Base-by-base conservation (phyloP, 306 rosid species). In the Casuarina glauca region DNA sequence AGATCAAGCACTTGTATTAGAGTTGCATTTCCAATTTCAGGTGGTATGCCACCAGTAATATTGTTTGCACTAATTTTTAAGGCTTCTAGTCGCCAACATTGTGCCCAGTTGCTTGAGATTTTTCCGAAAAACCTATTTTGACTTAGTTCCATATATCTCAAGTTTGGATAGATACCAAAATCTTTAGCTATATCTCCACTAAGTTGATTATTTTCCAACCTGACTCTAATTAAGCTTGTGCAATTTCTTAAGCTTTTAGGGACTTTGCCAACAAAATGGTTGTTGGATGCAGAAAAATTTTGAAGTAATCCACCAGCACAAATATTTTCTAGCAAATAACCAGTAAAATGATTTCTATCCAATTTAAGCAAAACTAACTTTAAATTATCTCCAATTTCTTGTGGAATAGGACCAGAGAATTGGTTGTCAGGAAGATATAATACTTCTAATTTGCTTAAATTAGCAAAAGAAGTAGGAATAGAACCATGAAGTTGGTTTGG, bases 161-260 rank as follows among this genome's bases (percentile, higher is more conserved):
- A 26, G 16, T 82, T 5, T 44, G 85, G 88, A 70, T 86, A 86
- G 11, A 75, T 48, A 10, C 88, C 88, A 32, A 86, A 78, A 48
- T 72, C 87, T 19, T 78, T 17, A 15, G 82, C 54, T 55, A 86
- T 80, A 52, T 86, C 80, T 75, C 87, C 90, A 17, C 2, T n/a
- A 12, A 84, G 39, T 15, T n/a, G 80, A 62, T 86, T 88, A 20
- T 41, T n/a, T 9, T 52, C 78, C 53, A 86, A 72, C 39, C 73
- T 77, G 46, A 86, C 69, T 76, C 90, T 38, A 26, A 26, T 26
- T 26, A 26, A 26, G 32, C 32, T 26, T 26, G 32, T 26, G 32
- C 32, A 26, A 26, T 43, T 76, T 19, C 82, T 79, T 64, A 83
- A 79, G 42, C 69, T 79, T 62, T 38, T 70, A 16, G 86, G 80